A percentile compares a stretch with the other conserved stretches of the same genome.
These are phyloP conservation scores for Apiospora pterosperma DNA, from an alignment of 2,329 filamentous ascomycete species.

Conservation along the genomic window DNA sequence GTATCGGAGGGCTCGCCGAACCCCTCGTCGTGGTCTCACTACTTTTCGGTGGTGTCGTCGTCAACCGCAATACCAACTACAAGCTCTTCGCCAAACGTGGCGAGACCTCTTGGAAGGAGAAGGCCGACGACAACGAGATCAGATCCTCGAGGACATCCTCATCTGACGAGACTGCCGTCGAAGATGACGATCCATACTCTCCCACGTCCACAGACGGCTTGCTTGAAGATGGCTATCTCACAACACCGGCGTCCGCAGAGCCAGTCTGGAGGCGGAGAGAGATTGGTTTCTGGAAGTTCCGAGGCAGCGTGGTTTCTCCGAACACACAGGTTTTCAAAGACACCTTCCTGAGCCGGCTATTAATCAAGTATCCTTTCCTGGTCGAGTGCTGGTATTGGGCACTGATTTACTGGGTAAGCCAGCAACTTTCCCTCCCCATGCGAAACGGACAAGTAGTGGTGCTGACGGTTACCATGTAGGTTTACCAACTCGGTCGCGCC, in stretches of 20 bases:
- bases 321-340: slow-evolving; percentile 60
- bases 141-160: not conserved
- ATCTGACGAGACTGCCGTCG: not conserved
- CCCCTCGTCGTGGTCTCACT: slow-evolving; percentile 39
- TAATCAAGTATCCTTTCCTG: slow-evolving; percentile 67
- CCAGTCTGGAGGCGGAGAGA: slow-evolving; percentile 11
- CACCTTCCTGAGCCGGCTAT: slow-evolving; percentile 58
- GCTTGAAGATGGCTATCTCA: slow-evolving; percentile 42
- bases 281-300: slow-evolving; percentile 38
- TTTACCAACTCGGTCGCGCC: slow-evolving; percentile 71
- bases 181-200: not conserved
- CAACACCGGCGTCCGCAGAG: slow-evolving; percentile 20
- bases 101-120: slow-evolving; percentile 4
- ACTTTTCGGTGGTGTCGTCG: slow-evolving; percentile 40
- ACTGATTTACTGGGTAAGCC: slow-evolving; percentile 69
- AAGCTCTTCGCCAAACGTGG: slow-evolving; percentile 9
- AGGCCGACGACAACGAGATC: not conserved
- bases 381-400: slow-evolving; percentile 78
- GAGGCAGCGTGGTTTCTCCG: slow-evolving; percentile 50
- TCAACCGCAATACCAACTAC: slow-evolving; percentile 40
- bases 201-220: slow-evolving; percentile 33
- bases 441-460: not conserved
- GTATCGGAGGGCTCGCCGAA: slow-evolving; percentile 37
- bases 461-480: slow-evolving; percentile 36
- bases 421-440: not conserved